Conservation (phyloP, 495 filamentous ascomycete genomes). For the Talaromyces nanjingensis region DNA sequence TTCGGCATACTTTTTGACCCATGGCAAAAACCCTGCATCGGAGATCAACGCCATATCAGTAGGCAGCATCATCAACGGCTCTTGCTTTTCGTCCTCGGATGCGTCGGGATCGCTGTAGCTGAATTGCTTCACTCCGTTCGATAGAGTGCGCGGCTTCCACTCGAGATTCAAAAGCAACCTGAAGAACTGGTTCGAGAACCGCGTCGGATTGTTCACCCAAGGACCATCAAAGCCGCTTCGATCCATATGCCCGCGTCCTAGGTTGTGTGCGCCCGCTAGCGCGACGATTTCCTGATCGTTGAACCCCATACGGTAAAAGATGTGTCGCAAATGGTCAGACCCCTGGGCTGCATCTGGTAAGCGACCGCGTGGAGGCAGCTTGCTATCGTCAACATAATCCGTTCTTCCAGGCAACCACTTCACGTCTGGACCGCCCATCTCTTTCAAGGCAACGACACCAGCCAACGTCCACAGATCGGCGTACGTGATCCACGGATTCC, state of each 20-base stretch:
- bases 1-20: slow-evolving; percentile 52
- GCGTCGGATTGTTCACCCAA: slow-evolving; percentile 59
- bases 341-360: slow-evolving; percentile 54
- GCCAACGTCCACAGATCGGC: slow-evolving; percentile 57
- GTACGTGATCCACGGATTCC: slow-evolving; percentile 58
- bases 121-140: slow-evolving; percentile 50
- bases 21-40: slow-evolving; percentile 34
- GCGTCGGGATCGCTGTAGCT: slow-evolving; percentile 52
- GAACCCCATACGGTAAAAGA: slow-evolving; percentile 62
- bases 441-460: slow-evolving; percentile 49
- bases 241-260: slow-evolving; percentile 55
- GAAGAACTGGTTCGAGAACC: slow-evolving; percentile 60
- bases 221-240: slow-evolving; percentile 54
- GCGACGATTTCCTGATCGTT: slow-evolving; percentile 59
- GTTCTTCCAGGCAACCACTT: slow-evolving; percentile 50
- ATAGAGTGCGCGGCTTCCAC: slow-evolving; percentile 47
- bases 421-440: slow-evolving; percentile 50
- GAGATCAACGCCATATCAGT: slow-evolving; percentile 36
- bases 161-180: slow-evolving; percentile 45
- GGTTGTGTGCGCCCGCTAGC: slow-evolving; percentile 52
- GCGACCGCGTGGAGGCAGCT: slow-evolving; percentile 49
- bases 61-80: slow-evolving; percentile 50
- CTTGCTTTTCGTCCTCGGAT: slow-evolving; percentile 38
- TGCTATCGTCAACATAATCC: slow-evolving; percentile 49
- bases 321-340: slow-evolving; percentile 48